Percentiles rank a stretch among this genome's conserved stretches.
Conservation (phyloP, 495 filamentous ascomycete genomes). For the Neurospora sp. region DNA sequence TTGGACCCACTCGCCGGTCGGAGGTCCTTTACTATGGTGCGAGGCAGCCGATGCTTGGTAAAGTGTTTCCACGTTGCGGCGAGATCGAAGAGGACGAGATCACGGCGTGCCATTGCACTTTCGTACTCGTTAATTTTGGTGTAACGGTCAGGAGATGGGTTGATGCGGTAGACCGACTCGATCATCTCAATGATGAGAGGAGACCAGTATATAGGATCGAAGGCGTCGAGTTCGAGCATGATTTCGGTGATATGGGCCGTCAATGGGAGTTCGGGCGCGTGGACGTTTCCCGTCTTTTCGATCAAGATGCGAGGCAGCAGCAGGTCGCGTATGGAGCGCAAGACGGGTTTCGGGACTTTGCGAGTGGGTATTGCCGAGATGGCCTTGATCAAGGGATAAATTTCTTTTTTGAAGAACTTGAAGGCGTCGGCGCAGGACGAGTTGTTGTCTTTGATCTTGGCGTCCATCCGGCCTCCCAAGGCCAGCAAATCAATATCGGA, state of each 20-base stretch:
- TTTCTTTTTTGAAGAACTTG: slow-evolving; percentile 27
- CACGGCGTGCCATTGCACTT: slow-evolving; percentile 16
- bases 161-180: slow-evolving; percentile 21
- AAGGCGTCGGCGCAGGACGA: slow-evolving; percentile 19
- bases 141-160: slow-evolving; percentile 13
- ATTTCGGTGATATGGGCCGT: slow-evolving; percentile 30
- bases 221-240: slow-evolving; percentile 20
- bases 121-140: slow-evolving; percentile 13
- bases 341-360: neutral
- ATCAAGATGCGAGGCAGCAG: neutral
- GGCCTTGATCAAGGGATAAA: slow-evolving; percentile 19
- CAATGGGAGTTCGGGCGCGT: slow-evolving; percentile 23
- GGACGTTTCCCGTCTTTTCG: slow-evolving; percentile 25
- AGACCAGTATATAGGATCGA: slow-evolving; percentile 23
- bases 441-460: neutral
- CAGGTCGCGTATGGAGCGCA: neutral
- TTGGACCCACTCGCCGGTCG: slow-evolving; percentile 7
- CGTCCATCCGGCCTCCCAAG: neutral
- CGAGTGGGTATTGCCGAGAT: neutral
- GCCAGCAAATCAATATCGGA: neutral
- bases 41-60: slow-evolving; percentile 17
- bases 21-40: neutral
- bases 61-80: slow-evolving; percentile 31
- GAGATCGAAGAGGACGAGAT: slow-evolving; percentile 29
- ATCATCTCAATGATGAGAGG: slow-evolving; percentile 23